phyloP scores from a whole-genome alignment of 306 rosid genomes.

The Dryas octopetala region DNA sequence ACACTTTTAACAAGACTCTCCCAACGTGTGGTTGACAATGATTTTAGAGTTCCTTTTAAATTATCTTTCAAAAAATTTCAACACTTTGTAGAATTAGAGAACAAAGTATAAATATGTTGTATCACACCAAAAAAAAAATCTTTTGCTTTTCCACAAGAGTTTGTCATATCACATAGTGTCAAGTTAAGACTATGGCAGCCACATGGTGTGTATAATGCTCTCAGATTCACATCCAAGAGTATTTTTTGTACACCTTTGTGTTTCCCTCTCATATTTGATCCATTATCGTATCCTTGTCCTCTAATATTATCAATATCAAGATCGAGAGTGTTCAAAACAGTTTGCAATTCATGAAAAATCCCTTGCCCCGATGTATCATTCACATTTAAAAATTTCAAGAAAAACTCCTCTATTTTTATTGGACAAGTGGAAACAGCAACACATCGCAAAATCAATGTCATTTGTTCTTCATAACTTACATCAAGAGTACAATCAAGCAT shows the following conservation, averaged over 20 bases:
- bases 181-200: not conserved
- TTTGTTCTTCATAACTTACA: not conserved
- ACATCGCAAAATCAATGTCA: not conserved
- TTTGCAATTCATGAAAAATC: not conserved
- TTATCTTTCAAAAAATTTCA: not conserved
- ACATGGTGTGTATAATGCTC: not conserved
- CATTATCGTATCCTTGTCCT: too few species aligned
- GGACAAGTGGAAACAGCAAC: not conserved
- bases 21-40: not conserved
- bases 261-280: too few species aligned
- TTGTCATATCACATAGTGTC: not conserved
- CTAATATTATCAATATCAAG: too few species aligned
- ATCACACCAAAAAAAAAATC: not conserved
- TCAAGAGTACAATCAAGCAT: conserved; percentile 8
- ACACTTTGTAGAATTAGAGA: not conserved
- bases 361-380: not conserved
- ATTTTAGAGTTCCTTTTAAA: not conserved
- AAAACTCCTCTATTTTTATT: not conserved
- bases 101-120: not conserved
- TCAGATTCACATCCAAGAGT: not conserved
- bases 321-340: not conserved
- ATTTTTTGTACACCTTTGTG: too few species aligned
- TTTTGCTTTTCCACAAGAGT: not conserved
- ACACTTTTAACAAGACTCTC: conserved; percentile 8
- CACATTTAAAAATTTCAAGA: not conserved